Percentiles rank a stretch among this genome's conserved stretches.
phyloP scores from a whole-genome alignment of 768 basidiomycete species.

The Hirschioporus abietinus region DNA sequence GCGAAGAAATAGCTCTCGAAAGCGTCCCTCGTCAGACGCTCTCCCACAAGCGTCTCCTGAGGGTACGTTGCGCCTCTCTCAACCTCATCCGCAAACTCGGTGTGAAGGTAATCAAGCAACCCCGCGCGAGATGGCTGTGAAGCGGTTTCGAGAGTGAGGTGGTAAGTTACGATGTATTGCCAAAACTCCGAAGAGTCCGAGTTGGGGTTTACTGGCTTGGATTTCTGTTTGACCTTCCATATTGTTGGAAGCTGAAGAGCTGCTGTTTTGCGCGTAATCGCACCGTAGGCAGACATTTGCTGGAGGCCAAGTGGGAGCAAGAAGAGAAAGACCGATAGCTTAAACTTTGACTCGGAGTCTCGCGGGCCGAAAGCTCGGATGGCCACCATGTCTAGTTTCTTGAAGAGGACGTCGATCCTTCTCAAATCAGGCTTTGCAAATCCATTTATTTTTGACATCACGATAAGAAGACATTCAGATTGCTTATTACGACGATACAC shows the following conservation, averaged over 20 bases:
- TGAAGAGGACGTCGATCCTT: too few species aligned
- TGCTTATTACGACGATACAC: too few species aligned
- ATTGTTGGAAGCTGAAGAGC: not conserved
- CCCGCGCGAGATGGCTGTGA: slow-evolving; percentile 30
- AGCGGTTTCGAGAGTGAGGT: slow-evolving; percentile 42
- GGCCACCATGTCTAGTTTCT: too few species aligned
- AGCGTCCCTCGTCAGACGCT: slow-evolving; percentile 34
- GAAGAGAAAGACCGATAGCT: not conserved
- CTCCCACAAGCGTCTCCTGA: slow-evolving; percentile 58
- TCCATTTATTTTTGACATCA: too few species aligned
- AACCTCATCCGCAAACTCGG: slow-evolving; percentile 67
- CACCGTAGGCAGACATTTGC: not conserved
- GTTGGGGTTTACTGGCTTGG: slow-evolving; percentile 12
- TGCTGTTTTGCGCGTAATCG: not conserved
- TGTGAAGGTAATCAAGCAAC: slow-evolving; percentile 54
- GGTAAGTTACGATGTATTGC: slow-evolving; percentile 42
- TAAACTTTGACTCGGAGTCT: not conserved
- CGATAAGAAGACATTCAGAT: too few species aligned
- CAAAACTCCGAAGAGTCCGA: not conserved
- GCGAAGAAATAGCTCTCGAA: slow-evolving; percentile 78
- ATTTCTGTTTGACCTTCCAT: not conserved
- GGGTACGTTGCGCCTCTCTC: slow-evolving; percentile 80
- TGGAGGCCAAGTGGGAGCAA: not conserved
- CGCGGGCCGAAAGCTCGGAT: too few species aligned
- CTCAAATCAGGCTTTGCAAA: too few species aligned